A percentile compares a stretch with the other conserved stretches of the same genome.
Conservation (phyloP, 805 yeast species). For the Schizosaccharomyces lindneri region DNA sequence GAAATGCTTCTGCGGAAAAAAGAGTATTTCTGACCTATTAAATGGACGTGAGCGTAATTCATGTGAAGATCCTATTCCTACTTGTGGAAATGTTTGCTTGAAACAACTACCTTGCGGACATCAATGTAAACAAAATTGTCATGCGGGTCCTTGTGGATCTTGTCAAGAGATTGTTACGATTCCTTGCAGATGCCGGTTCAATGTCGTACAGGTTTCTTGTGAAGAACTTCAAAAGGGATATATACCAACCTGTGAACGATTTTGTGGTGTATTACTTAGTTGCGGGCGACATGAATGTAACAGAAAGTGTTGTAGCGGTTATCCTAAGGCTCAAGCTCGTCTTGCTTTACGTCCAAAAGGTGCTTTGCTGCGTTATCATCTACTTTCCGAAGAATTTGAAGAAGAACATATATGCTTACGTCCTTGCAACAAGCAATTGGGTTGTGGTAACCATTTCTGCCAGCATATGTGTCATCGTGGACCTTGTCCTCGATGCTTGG, state of each 20-base stretch:
- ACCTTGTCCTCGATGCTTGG: constrained; percentile 13
- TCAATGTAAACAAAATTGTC: constrained; percentile 43
- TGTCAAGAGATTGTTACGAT: constrained; percentile 30
- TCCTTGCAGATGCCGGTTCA: constrained; percentile 38
- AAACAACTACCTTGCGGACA: constrained; percentile 50
- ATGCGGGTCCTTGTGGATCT: constrained; percentile 48
- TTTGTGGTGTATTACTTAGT: constrained; percentile 48
- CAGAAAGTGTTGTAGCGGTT: constrained; percentile 43
- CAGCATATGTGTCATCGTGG: constrained; percentile 13
- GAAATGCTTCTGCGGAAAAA: constrained; percentile 63
- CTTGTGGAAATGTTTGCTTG: constrained; percentile 42
- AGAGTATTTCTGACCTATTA: constrained; percentile 18
- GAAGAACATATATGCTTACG: constrained; percentile 12
- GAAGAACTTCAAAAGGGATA: neutral
- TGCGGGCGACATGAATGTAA: constrained; percentile 65
- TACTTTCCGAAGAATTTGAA: constrained; percentile 11
- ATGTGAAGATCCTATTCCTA: constrained; percentile 61
- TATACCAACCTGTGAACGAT: constrained; percentile 25
- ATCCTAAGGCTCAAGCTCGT: constrained; percentile 31
- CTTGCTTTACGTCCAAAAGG: constrained; percentile 2
- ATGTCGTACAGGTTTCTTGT: constrained; percentile 4
- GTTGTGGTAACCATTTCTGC: constrained; percentile 13
- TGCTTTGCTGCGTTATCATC: constrained; percentile 13
- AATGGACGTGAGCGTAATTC: constrained; percentile 19
- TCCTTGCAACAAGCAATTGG: constrained; percentile 10